Conservation (phyloP, 164 flowering plant species). For the Taxillus chinensis region DNA sequence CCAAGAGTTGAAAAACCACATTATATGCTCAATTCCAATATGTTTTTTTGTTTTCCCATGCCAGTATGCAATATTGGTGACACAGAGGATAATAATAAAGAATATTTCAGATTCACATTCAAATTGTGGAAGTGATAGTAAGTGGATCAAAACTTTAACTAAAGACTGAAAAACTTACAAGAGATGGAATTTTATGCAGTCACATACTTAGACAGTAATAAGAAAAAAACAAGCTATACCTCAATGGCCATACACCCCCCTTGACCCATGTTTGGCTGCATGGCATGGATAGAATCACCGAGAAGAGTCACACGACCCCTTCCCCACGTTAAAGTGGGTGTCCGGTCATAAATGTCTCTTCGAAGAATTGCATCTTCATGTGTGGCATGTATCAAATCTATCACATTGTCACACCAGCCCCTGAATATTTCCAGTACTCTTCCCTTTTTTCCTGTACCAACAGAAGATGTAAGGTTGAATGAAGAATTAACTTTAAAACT, state of each 20-base stretch:
- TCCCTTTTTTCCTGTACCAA: conserved; percentile 61
- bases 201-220: neutral
- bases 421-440: conserved; percentile 68
- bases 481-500: neutral
- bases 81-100: no score
- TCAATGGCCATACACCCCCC: conserved; percentile 99
- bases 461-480: neutral
- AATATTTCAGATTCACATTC: no score
- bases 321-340: conserved; percentile 79
- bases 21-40: no score
- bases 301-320: conserved; percentile 91
- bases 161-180: no score
- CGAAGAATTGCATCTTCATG: conserved; percentile 84
- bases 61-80: no score
- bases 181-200: no score
- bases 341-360: conserved; percentile 84
- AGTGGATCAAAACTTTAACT: no score
- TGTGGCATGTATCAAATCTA: conserved; percentile 65
- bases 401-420: conserved; percentile 89
- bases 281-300: conserved; percentile 96
- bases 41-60: no score
- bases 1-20: no score
- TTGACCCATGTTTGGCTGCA: conserved; percentile 99
- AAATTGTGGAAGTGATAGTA: no score
- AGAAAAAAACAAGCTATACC: conserved; percentile 27